Evolutionary conservation across 192 early-diverging fungal species (phyloP).

Genomic region (Backusella morwellensis): DNA sequence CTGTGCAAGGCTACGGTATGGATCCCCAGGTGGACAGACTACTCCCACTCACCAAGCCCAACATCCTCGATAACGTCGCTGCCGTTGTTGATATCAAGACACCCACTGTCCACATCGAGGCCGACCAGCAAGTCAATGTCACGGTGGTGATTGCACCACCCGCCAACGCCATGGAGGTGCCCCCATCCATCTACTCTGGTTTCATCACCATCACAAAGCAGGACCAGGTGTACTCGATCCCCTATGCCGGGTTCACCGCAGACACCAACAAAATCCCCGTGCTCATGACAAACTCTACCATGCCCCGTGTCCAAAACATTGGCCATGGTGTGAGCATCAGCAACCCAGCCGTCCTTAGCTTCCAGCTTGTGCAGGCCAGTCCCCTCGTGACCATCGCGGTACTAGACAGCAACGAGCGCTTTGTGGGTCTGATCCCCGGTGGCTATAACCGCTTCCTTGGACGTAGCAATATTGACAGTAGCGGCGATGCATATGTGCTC

Average conservation of each 20-base stretch:
- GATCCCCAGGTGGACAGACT: not conserved
- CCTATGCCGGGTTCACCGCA: constrained; percentile 27
- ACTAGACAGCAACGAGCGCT: not conserved
- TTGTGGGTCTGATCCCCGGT: constrained; percentile 13
- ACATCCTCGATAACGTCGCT: not conserved
- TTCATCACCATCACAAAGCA: constrained; percentile 34
- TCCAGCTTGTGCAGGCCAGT: constrained; percentile 17
- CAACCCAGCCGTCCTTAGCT: not conserved
- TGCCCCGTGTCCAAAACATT: constrained; percentile 6
- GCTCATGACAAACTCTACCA: constrained; percentile 12
- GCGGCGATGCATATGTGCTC: constrained; percentile 2
- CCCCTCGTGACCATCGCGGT: constrained; percentile 12
- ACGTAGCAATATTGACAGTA: constrained; percentile 8
- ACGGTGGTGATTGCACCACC: constrained; percentile 43
- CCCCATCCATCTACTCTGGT: constrained; percentile 49
- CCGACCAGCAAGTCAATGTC: constrained; percentile 30
- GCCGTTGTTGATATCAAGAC: constrained; percentile 34
- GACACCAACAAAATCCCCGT: constrained; percentile 13
- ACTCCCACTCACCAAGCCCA: constrained; percentile 27
- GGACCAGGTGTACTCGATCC: not conserved
- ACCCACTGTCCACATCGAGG: constrained; percentile 25
- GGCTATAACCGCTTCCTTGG: constrained; percentile 17
- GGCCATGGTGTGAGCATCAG: not conserved
- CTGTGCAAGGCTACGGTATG: constrained; percentile 40
- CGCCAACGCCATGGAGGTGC: constrained; percentile 10